Evolutionary conservation across 2,329 filamentous ascomycete genomes (phyloP), one percentile per base, ranked within the genome.

Genomic region (Orbilia blumenaviensis): DNA sequence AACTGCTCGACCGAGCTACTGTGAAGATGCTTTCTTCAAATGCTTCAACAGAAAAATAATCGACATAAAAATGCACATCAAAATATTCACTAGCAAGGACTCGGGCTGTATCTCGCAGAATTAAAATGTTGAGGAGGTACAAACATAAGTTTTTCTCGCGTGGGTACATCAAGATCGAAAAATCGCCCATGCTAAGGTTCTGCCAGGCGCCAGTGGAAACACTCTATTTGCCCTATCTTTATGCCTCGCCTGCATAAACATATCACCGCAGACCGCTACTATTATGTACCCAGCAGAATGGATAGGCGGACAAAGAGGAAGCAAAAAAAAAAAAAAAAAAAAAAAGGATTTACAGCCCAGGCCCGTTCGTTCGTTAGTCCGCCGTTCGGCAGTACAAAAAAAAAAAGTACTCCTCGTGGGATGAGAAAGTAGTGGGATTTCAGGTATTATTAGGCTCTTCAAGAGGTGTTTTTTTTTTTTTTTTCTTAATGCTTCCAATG

Each of bases 181-280:
- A 56, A 56, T 23, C 29, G 44, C 29, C 16, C 34, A 60, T 42
- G 52, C 66, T 56, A 52, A 60, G 52, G 27, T 16, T 27, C 41
- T 21, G 54, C 64, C 42, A 68, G 72, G 72, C 72, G 72, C 54
- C 72, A 69, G 72, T 64, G 72, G 72, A 76, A 76, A 76, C 72
- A 76, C 66, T 63, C 48, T 76, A 60, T 76, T 68, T 76, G 72
- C 72, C 72, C 72, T 69, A 69, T 76, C 58, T 64, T 67, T 42
- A 66, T 64, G 72, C 63, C n/a, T n/a, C 10, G 29, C 42, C 67
- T 76, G 72, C 72, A 76, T 76, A 60, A 76, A 69, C 48, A 58
- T 62, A 62, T 67, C 62, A 67, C 52, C 16, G 52, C 62, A 73
- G 48, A n/a, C 38, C n/a, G n/a, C n/a, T n/a, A n/a, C n/a, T n/a